These are phyloP conservation scores for Neofusicoccum sp. DNA, from an alignment of 2,329 filamentous ascomycete species.

Conservation along the genomic window DNA sequence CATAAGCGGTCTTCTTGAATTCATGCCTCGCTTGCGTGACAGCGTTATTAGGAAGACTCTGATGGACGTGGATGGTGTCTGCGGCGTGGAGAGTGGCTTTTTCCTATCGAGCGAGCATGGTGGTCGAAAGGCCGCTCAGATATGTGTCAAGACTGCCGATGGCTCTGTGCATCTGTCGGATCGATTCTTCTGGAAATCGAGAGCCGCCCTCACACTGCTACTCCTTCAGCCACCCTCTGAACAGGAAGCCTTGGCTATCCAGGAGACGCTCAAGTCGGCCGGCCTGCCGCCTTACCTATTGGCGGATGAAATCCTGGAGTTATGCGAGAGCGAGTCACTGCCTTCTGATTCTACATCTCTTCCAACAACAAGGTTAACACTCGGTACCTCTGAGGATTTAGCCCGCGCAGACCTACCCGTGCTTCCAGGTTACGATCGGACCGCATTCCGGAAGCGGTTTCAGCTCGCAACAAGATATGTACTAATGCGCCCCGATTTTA, in stretches of 20 bases:
- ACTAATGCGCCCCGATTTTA: not conserved
- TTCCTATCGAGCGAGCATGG: not conserved
- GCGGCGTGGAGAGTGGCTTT: not conserved
- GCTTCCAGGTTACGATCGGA: not conserved
- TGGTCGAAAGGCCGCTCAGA: constrained; percentile 1
- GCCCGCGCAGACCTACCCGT: not conserved
- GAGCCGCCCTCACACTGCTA: not conserved
- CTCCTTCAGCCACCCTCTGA: not conserved
- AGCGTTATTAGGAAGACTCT: not conserved
- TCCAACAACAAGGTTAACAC: not conserved
- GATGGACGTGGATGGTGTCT: not conserved
- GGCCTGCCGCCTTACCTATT: not conserved
- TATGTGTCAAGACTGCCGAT: not conserved
- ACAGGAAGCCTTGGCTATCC: not conserved
- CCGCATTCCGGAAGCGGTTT: not conserved
- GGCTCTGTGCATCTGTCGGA: not conserved
- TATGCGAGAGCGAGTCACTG: not conserved
- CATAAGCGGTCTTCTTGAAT: not conserved
- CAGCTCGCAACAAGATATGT: not conserved
- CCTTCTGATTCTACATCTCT: not conserved
- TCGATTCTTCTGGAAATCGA: not conserved
- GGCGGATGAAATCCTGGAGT: not conserved
- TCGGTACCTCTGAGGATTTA: not conserved
- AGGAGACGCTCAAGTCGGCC: not conserved
- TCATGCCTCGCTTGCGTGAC: not conserved